Conservation (phyloP, 345 rosid genomes). For the Ceriops decandra region DNA sequence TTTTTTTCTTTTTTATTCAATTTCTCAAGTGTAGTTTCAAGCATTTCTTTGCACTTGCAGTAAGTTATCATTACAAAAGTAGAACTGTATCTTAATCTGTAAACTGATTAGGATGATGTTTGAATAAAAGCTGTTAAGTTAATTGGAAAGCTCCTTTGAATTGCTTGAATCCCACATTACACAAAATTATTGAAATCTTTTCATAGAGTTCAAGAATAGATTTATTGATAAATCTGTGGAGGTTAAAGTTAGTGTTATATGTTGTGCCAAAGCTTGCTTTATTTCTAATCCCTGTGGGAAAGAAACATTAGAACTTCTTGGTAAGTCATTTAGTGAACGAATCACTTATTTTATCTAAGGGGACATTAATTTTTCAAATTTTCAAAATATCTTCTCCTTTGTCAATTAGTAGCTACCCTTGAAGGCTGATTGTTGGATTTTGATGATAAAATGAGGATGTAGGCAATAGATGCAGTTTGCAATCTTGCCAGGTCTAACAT, state of each 20-base stretch:
- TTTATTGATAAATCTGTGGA: constrained; percentile 86
- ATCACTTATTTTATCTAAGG: constrained; percentile 11
- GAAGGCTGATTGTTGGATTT: constrained; percentile 78
- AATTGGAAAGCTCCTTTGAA: too few species aligned
- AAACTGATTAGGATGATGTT: too few species aligned
- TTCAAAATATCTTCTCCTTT: neutral
- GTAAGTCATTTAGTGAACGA: constrained; percentile 37
- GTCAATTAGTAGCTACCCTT: constrained; percentile 55
- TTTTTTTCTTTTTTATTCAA: too few species aligned
- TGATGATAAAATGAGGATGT: constrained; percentile 76
- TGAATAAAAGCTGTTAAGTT: too few species aligned
- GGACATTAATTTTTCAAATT: constrained; percentile 16
- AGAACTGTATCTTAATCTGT: too few species aligned
- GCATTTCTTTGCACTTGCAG: too few species aligned
- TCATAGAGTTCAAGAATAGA: constrained; percentile 76
- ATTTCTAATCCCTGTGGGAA: constrained; percentile 54
- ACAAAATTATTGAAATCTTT: constrained; percentile 53
- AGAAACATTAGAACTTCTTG: constrained; percentile 57
- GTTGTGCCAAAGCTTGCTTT: constrained; percentile 65
- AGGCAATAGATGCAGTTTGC: constrained; percentile 70
- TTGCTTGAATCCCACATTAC: constrained; percentile 45
- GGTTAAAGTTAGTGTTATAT: constrained; percentile 72
- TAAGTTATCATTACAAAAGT: too few species aligned
- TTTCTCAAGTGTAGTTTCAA: too few species aligned
- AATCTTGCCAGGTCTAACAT: constrained; percentile 62